Evolutionary conservation across 1,284 basidiomycete genomes (phyloP).

Genomic region (Peniophora sp.): DNA sequence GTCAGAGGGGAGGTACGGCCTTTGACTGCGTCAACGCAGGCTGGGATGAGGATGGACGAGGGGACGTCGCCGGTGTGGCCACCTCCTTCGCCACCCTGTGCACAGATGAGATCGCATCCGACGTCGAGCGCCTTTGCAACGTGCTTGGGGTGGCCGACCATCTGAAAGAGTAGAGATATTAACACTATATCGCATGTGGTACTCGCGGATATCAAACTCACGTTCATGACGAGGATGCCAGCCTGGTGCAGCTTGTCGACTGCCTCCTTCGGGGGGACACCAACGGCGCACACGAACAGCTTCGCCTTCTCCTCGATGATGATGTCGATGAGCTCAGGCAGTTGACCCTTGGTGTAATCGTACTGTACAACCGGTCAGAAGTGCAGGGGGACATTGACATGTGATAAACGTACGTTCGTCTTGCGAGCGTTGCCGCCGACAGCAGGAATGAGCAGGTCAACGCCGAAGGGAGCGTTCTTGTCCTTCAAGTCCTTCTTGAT

Average conservation of each 20-base stretch:
- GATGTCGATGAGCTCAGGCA: conserved; percentile 74
- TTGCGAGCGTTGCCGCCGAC: conserved; percentile 77
- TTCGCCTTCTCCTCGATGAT: conserved; percentile 81
- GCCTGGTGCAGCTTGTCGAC: conserved; percentile 77
- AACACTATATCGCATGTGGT: too few relatives aligned
- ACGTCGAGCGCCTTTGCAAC: conserved; percentile 72
- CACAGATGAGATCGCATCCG: conserved; percentile 84
- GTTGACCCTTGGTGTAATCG: conserved; percentile 76
- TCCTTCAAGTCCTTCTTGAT: conserved; percentile 66
- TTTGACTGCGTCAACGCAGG: conserved; percentile 75
- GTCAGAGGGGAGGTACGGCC: conserved; percentile 71
- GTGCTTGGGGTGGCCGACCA: conserved; percentile 89
- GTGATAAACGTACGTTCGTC: conserved; percentile 58
- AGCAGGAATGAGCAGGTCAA: conserved; percentile 80
- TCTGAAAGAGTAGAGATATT: conserved; percentile 28
- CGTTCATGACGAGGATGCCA: conserved; percentile 80
- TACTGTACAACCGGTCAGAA: conserved; percentile 31
- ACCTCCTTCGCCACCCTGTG: conserved; percentile 83
- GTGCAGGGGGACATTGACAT: not conserved
- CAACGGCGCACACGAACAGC: conserved; percentile 83
- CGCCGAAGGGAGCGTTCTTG: conserved; percentile 75
- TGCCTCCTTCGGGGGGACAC: conserved; percentile 71
- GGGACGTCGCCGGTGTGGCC: conserved; percentile 76
- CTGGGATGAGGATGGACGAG: conserved; percentile 73
- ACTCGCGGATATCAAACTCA: conserved; percentile 19